Percentiles rank a stretch among this genome's conserved stretches.
Evolutionary conservation across 2,329 filamentous ascomycete species (phyloP).

Genomic region (Ambrosiella cleistominuta): DNA sequence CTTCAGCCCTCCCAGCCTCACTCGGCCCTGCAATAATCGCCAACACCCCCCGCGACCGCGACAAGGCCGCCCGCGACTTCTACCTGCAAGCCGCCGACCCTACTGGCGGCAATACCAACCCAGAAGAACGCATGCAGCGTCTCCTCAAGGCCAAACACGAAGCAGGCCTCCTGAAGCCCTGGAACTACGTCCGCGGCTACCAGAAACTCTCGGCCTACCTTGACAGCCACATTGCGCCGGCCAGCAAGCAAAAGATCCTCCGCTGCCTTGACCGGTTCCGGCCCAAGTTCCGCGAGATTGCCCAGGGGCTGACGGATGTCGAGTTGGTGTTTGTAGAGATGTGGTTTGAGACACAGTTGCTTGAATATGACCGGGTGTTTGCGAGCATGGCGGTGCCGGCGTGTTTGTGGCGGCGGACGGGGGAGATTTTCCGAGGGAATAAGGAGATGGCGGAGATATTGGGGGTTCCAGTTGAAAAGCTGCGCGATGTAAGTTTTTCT

Average conservation of each 20-base stretch:
- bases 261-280: slow-evolving; percentile 83
- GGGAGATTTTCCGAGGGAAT: slow-evolving; percentile 93
- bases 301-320: slow-evolving; percentile 80
- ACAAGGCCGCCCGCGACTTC: slow-evolving; percentile 62
- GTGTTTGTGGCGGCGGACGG: slow-evolving; percentile 90
- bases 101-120: slow-evolving; percentile 51
- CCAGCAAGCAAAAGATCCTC: slow-evolving; percentile 77
- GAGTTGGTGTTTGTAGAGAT: slow-evolving; percentile 92
- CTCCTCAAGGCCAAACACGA: slow-evolving; percentile 92
- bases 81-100: slow-evolving; percentile 95
- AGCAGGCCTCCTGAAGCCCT: slow-evolving; percentile 81
- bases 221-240: slow-evolving; percentile 66
- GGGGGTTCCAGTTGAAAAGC: slow-evolving; percentile 71
- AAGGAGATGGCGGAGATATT: slow-evolving; percentile 98
- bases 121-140: slow-evolving; percentile 89
- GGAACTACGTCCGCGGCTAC: slow-evolving; percentile 97
- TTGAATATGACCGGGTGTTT: slow-evolving; percentile 97
- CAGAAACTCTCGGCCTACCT: slow-evolving; percentile 79
- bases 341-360: slow-evolving; percentile 93
- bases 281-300: slow-evolving; percentile 89
- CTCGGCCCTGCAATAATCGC: background rate
- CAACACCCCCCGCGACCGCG: slow-evolving; percentile 29
- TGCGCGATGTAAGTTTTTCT: slow-evolving; percentile 65
- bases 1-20: background rate
- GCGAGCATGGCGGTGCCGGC: slow-evolving; percentile 97